Conservation (phyloP, 139 green algal species). For the Nannochloris sp. region DNA sequence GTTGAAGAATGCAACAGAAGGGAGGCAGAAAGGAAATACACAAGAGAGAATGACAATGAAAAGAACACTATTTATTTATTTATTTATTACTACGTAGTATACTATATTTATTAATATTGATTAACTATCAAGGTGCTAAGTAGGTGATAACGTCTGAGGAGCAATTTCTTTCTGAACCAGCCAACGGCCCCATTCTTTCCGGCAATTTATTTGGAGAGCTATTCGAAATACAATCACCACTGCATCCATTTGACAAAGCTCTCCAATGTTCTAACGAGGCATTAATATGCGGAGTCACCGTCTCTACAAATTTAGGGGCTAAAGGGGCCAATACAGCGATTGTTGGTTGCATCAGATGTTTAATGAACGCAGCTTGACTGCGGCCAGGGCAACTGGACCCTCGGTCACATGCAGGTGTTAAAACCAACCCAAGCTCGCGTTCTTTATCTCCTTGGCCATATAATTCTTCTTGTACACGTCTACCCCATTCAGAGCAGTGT, state of each 20-base stretch:
- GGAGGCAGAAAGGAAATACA: background rate
- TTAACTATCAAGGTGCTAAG: background rate
- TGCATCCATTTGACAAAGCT: background rate
- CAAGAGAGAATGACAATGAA: background rate
- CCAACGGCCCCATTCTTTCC: background rate
- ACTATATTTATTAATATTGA: background rate
- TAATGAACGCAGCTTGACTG: constrained; percentile 57
- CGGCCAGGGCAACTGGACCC: constrained; percentile 48
- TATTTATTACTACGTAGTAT: background rate
- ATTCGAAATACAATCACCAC: too few relatives aligned
- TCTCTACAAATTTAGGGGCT: constrained; percentile 24
- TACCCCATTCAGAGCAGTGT: constrained; percentile 28
- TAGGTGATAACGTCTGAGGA: background rate
- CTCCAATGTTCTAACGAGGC: constrained; percentile 13
- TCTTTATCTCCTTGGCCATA: constrained; percentile 56
- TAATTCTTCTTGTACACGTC: constrained; percentile 37
- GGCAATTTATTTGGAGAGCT: background rate
- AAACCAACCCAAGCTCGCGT: constrained; percentile 36
- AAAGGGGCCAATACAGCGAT: constrained; percentile 24
- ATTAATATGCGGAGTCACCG: constrained; percentile 11
- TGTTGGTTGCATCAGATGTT: constrained; percentile 34
- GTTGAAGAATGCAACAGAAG: too few relatives aligned
- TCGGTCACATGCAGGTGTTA: constrained; percentile 61
- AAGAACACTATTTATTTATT: background rate
- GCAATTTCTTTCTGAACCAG: background rate